phyloP scores from a whole-genome alignment of 768 basidiomycete species.

The Agaricus subrufescens region DNA sequence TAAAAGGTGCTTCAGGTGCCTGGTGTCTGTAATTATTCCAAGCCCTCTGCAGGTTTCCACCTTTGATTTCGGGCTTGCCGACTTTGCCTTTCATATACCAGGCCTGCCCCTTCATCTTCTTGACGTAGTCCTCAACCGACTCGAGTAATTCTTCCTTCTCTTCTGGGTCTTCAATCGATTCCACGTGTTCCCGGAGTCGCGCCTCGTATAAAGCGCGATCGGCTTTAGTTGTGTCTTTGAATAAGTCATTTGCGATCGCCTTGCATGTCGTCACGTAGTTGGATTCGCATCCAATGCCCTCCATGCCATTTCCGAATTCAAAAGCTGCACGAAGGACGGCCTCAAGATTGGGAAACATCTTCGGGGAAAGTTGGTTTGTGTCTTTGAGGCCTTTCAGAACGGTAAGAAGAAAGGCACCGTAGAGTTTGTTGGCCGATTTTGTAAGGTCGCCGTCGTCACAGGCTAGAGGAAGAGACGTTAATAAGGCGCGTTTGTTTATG shows the following conservation, averaged over 20 bases:
- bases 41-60: conserved; percentile 19
- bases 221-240: conserved; percentile 23
- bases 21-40: conserved; percentile 37
- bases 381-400: conserved; percentile 27
- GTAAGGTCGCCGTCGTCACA: conserved; percentile 29
- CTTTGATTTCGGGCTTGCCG: conserved; percentile 20
- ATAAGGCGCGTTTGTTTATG: not conserved
- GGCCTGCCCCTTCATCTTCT: conserved; percentile 17
- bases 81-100: conserved; percentile 27
- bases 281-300: conserved; percentile 15
- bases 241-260: conserved; percentile 27
- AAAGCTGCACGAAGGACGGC: conserved; percentile 22
- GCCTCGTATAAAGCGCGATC: conserved; percentile 23
- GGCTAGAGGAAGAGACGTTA: conserved; percentile 16
- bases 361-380: conserved; percentile 22
- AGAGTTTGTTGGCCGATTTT: conserved; percentile 25
- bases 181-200: conserved; percentile 26
- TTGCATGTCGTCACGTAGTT: conserved; percentile 28
- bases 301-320: conserved; percentile 22
- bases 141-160: conserved; percentile 14
- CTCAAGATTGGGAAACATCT: conserved; percentile 28
- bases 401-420: conserved; percentile 28
- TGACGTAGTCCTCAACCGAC: conserved; percentile 15
- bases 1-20: conserved; percentile 17
- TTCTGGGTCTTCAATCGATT: conserved; percentile 18